These are phyloP conservation scores for Triticum urartu DNA, from an alignment of 176 grass and related monocot genomes.

Conservation along the genomic window DNA sequence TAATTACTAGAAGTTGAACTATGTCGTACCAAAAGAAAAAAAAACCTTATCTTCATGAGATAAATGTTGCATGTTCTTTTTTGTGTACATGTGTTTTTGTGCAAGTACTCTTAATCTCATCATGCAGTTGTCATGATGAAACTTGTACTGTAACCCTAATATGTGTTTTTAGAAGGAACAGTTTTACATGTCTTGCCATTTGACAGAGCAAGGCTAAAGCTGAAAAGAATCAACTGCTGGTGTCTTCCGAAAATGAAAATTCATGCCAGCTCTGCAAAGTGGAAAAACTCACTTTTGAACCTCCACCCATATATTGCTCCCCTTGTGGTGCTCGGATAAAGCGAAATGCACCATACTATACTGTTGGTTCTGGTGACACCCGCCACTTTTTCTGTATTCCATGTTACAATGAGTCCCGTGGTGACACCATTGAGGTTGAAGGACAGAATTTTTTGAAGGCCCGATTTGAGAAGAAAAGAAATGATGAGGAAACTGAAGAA, in stretches of 20 bases:
- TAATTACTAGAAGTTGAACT: conserved; percentile 10
- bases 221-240: conserved; percentile 95
- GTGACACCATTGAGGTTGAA: conserved; percentile 88
- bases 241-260: conserved; percentile 89
- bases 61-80: conserved; percentile 6
- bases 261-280: conserved; percentile 98
- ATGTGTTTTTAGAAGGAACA: conserved; percentile 24
- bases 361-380: conserved; percentile 78
- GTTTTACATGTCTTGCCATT: conserved; percentile 25
- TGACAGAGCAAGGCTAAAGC: conserved; percentile 96
- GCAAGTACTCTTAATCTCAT: conserved; percentile 6
- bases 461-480: conserved; percentile 90
- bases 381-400: conserved; percentile 87
- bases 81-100: conserved; percentile 6
- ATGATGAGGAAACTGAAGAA: conserved; percentile 99
- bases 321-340: conserved; percentile 95
- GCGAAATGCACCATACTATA: conserved; percentile 91
- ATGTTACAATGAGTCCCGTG: conserved; percentile 90
- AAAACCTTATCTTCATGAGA: background rate
- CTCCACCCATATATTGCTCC: conserved; percentile 97
- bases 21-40: background rate
- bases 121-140: conserved; percentile 23
- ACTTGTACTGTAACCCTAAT: conserved; percentile 22
- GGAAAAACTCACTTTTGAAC: conserved; percentile 98
- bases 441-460: conserved; percentile 60